Percentiles rank a stretch among this genome's conserved stretches.
phyloP scores from a whole-genome alignment of 2,329 filamentous ascomycete species.

The Ascomycota sp. region DNA sequence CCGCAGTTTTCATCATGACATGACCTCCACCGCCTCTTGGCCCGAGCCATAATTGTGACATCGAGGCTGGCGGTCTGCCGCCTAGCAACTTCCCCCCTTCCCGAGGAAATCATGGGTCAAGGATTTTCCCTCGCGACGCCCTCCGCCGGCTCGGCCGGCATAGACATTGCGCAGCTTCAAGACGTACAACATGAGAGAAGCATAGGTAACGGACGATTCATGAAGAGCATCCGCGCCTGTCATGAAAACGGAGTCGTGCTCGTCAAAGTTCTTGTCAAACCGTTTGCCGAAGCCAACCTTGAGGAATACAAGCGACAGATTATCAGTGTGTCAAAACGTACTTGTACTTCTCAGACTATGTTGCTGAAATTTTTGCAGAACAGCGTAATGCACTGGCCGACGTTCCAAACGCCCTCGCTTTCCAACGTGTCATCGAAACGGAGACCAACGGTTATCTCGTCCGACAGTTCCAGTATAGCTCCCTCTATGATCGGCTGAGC shows the following conservation, averaged over 20 bases:
- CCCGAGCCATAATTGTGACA: constrained; percentile 1
- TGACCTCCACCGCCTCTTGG: neutral
- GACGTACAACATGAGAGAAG: constrained; percentile 86
- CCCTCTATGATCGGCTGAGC: constrained; percentile 89
- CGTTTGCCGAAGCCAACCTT: constrained; percentile 63
- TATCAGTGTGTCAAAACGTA: constrained; percentile 31
- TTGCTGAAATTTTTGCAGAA: constrained; percentile 22
- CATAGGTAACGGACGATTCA: constrained; percentile 78
- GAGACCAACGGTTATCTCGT: constrained; percentile 82
- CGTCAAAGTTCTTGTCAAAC: constrained; percentile 89
- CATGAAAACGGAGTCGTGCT: constrained; percentile 82
- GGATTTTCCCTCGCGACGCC: constrained; percentile 86
- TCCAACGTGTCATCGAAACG: constrained; percentile 82
- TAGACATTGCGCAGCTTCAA: constrained; percentile 79
- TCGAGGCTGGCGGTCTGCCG: neutral
- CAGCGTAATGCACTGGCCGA: constrained; percentile 63
- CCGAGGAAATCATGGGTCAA: constrained; percentile 54
- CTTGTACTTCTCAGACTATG: neutral
- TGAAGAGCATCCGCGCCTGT: constrained; percentile 85
- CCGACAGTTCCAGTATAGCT: constrained; percentile 88
- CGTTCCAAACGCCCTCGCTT: constrained; percentile 77
- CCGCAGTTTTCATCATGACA: neutral
- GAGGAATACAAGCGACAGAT: constrained; percentile 61
- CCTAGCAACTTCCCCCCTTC: neutral
- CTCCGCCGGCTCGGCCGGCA: constrained; percentile 76